Base-by-base conservation (phyloP, 1,139 yeast species). In the Suhomyces bribrorum region DNA sequence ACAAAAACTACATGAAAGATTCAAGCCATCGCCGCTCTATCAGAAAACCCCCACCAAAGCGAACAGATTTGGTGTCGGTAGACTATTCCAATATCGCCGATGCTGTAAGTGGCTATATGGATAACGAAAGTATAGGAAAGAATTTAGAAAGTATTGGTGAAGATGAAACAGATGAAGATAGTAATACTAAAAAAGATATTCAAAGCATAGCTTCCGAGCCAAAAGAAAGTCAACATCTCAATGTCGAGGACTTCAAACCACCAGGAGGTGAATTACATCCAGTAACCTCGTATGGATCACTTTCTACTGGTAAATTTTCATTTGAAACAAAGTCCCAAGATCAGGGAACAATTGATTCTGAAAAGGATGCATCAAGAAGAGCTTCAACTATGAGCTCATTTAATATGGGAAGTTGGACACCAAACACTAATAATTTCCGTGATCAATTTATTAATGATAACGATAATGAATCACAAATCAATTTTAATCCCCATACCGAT, bases 351-450 rank as follows among this genome's bases (percentile, higher is more conserved):
- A 31, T 31, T 27, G 48, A 51, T 25, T 13, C 22, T n/a, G 37
- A 43, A 15, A 24, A 27, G 15, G 45, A 32, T 7, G 18, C 36
- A 5, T 25, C 54, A 5, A 56, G 75, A 44, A 52, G 73, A 42
- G 62, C 51, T 9, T 69, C 75, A 1, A 63, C 72, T 4, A 57
- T 61, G 59, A 67, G 73, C 41, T 62, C 77, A 23, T 54, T 75
- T 50, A 72, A 65, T 42, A 64, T 76, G 64, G 81, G 81, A 2
- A 62, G 61, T 14, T 76, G 81, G 81, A 66, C 69, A 42, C 81
- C 81, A 4, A 69, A 75, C 45, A 75, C 81, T 8, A 67, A 63
- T 31, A 65, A 62, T 36, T 75, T 57, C 53, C 63, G 82, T 36
- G 80, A 75, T 45, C 73, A 71, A 40, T 77, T 77, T 42, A 75